phyloP scores from a whole-genome alignment of 1,139 yeast genomes.

The Yamadazyma sp. region DNA sequence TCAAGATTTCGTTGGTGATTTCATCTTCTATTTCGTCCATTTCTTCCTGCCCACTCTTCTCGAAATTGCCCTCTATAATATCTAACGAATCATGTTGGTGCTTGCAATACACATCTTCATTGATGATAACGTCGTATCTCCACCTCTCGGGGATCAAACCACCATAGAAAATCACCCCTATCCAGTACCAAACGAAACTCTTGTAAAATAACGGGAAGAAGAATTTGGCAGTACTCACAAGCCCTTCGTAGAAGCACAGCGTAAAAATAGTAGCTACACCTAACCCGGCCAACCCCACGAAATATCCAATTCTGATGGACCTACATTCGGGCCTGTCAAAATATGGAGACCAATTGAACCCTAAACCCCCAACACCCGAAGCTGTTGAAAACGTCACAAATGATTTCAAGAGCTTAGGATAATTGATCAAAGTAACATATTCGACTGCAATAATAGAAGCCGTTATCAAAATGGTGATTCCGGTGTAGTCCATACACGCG shows the following conservation, averaged over 20 bases:
- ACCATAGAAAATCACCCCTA: constrained; percentile 88
- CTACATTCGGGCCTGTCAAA: constrained; percentile 88
- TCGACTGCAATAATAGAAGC: constrained; percentile 89
- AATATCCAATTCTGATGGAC: constrained; percentile 77
- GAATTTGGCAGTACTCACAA: constrained; percentile 48
- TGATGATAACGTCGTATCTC: constrained; percentile 63
- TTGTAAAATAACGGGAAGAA: constrained; percentile 63
- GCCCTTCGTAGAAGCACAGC: constrained; percentile 58
- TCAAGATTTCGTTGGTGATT: constrained; percentile 20
- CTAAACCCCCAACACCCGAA: constrained; percentile 72
- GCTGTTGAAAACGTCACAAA: constrained; percentile 62
- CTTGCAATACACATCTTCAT: constrained; percentile 33
- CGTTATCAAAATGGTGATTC: constrained; percentile 85
- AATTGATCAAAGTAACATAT: constrained; percentile 70
- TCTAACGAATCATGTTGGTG: constrained; percentile 34
- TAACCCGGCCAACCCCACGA: constrained; percentile 72
- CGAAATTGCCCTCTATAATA: constrained; percentile 36
- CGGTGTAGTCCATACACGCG: constrained; percentile 95
- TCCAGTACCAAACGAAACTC: constrained; percentile 69
- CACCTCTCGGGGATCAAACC: constrained; percentile 88
- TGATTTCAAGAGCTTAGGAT: constrained; percentile 46
- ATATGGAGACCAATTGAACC: constrained; percentile 85
- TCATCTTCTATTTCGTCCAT: constrained; percentile 43
- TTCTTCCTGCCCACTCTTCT: constrained; percentile 46
- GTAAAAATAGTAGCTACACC: constrained; percentile 70